phyloP scores from a whole-genome alignment of 164 flowering plant genomes.

The Echeveria elegans region DNA sequence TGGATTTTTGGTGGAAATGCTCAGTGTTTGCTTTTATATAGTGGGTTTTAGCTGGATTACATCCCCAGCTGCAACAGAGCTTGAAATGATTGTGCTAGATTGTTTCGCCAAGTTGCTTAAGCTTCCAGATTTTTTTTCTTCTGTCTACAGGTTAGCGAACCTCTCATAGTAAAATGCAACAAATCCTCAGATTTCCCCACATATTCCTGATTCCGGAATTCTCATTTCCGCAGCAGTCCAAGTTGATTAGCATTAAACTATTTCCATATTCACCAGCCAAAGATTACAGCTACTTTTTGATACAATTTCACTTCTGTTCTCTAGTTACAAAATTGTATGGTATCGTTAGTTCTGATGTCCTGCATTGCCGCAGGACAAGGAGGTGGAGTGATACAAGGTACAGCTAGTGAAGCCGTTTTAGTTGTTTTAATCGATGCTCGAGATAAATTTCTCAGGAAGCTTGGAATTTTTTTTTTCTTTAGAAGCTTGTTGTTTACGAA shows the following conservation, averaged over 20 bases:
- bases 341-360: not conserved
- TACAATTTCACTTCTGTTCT: not conserved
- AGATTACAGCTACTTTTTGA: not conserved
- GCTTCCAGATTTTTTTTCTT: conserved; percentile 67
- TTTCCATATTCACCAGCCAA: no score
- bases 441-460: conserved; percentile 46
- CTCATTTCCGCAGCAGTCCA: no score
- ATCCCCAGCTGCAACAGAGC: conserved; percentile 97
- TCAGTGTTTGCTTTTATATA: conserved; percentile 79
- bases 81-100: conserved; percentile 85
- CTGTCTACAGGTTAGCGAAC: conserved; percentile 48
- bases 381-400: conserved; percentile 95
- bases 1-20: conserved; percentile 95
- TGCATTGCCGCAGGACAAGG: conserved; percentile 57
- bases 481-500: conserved; percentile 73
- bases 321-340: no score
- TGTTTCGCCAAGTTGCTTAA: conserved; percentile 88
- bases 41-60: conserved; percentile 96
- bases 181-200: not conserved
- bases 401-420: conserved; percentile 91
- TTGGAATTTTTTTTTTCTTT: conserved; percentile 52
- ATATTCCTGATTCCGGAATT: not conserved
- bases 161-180: not conserved
- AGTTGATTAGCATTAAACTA: no score
- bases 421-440: conserved; percentile 82